phyloP scores from a whole-genome alignment of 225 moss, liverwort and hornwort species.

The Pseudisothecium myosuroides region DNA sequence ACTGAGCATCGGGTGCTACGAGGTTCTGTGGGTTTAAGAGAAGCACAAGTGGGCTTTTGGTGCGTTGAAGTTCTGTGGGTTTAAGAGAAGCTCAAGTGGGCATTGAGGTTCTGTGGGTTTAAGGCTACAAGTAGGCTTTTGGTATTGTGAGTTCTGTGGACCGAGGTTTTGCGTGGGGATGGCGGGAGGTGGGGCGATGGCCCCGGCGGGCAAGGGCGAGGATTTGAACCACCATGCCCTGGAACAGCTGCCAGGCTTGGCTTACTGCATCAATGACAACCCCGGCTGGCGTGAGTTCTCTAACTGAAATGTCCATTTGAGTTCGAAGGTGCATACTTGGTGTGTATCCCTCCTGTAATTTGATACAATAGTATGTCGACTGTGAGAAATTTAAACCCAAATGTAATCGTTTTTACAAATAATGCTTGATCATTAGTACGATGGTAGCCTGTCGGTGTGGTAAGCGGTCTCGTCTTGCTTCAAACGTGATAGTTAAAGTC shows the following conservation, averaged over 20 bases:
- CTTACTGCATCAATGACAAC: conserved; percentile 47
- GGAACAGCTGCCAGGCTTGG: conserved; percentile 42
- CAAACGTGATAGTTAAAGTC: too few relatives aligned
- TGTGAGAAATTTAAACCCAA: too few relatives aligned
- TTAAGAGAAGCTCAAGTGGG: background rate
- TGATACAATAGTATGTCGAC: accelerated
- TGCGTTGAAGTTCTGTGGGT: background rate
- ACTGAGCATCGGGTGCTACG: background rate
- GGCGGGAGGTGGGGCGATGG: conserved; percentile 22
- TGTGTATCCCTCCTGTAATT: background rate
- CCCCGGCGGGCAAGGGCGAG: conserved; percentile 7
- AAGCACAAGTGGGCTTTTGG: background rate
- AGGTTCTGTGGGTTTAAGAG: background rate
- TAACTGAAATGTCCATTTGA: too few relatives aligned
- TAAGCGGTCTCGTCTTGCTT: too few relatives aligned
- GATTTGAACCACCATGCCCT: conserved; percentile 35
- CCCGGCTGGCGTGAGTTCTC: conserved; percentile 23
- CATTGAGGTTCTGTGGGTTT: background rate
- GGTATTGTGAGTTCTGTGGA: background rate
- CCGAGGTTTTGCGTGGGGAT: background rate
- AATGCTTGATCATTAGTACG: too few relatives aligned
- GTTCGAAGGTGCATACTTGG: background rate
- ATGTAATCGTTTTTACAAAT: too few relatives aligned
- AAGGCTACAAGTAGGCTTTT: too few relatives aligned
- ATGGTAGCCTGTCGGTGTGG: too few relatives aligned